A percentile compares a stretch with the other conserved stretches of the same genome.
phyloP scores from a whole-genome alignment of 2,329 filamentous ascomycete species.

The Penicillium sp. region DNA sequence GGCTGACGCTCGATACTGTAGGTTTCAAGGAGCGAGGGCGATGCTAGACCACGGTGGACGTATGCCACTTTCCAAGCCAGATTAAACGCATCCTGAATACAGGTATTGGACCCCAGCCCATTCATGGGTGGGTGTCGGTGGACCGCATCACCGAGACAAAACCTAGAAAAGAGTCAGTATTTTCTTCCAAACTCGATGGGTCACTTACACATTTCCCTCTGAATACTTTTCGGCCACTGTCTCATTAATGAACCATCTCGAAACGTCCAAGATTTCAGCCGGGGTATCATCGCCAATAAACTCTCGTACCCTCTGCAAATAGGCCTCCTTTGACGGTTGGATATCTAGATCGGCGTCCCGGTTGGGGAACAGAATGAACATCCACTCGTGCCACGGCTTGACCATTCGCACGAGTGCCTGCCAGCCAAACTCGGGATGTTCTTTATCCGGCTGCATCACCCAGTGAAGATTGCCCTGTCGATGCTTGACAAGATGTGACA shows the following conservation, averaged over 20 bases:
- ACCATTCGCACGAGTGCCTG: constrained; percentile 55
- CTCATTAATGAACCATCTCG: constrained; percentile 61
- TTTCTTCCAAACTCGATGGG: no score
- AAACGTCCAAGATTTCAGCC: constrained; percentile 50
- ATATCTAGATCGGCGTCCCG: constrained; percentile 27
- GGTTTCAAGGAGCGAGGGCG: constrained; percentile 38
- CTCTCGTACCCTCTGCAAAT: constrained; percentile 43
- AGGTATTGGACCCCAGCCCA: constrained; percentile 10
- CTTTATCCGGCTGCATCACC: constrained; percentile 53
- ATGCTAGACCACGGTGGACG: constrained; percentile 28
- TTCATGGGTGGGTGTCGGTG: constrained; percentile 11
- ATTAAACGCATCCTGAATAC: constrained; percentile 44
- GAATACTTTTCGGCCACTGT: constrained; percentile 57
- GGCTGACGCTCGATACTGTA: constrained; percentile 50
- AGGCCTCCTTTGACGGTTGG: constrained; percentile 46
- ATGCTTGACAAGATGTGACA: constrained; percentile 33
- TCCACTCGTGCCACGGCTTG: constrained; percentile 61
- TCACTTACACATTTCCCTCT: constrained; percentile 39
- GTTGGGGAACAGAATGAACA: constrained; percentile 53
- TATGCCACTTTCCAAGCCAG: constrained; percentile 55
- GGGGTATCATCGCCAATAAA: constrained; percentile 53
- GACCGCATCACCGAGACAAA: constrained; percentile 10
- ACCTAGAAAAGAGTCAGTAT: constrained; percentile 16
- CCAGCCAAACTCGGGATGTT: constrained; percentile 52
- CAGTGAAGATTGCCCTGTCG: constrained; percentile 48